These are phyloP conservation scores for Trametes villosa DNA, from an alignment of 768 basidiomycete genomes.

Conservation along the genomic window DNA sequence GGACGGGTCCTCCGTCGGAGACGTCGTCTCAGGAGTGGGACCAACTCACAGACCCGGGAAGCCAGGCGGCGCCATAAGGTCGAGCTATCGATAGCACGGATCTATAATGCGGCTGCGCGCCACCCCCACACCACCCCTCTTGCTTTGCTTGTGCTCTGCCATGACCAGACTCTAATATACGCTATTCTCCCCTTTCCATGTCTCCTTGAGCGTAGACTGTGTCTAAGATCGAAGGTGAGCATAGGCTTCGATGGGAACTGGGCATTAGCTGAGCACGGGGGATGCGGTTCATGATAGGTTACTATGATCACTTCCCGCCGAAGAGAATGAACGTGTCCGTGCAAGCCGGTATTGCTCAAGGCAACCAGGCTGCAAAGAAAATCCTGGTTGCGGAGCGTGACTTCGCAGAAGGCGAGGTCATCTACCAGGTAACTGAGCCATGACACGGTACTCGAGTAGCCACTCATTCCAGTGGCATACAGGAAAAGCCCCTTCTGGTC, in stretches of 20 bases:
- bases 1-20: slow-evolving; percentile 78
- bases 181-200: slow-evolving; percentile 30
- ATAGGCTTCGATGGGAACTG: slow-evolving; percentile 16
- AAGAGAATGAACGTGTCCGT: slow-evolving; percentile 71
- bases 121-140: slow-evolving; percentile 5
- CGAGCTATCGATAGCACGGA: slow-evolving; percentile 17
- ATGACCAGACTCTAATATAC: slow-evolving; percentile 31
- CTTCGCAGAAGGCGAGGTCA: slow-evolving; percentile 69
- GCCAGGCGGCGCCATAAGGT: slow-evolving; percentile 49
- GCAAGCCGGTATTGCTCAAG: slow-evolving; percentile 38
- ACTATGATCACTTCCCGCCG: slow-evolving; percentile 79
- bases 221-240: slow-evolving; percentile 77
- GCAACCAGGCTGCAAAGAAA: slow-evolving; percentile 33
- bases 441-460: neutral
- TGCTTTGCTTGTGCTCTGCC: slow-evolving; percentile 28
- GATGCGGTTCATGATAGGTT: slow-evolving; percentile 52
- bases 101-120: slow-evolving; percentile 19
- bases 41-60: slow-evolving; percentile 76
- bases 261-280: slow-evolving; percentile 30
- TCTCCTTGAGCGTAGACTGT: slow-evolving; percentile 53
- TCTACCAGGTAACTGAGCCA: slow-evolving; percentile 62
- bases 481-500: slow-evolving; percentile 79
- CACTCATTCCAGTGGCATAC: neutral
- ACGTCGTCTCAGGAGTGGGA: slow-evolving; percentile 93
- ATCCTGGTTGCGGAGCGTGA: slow-evolving; percentile 69